These are phyloP conservation scores for Penicillium cosmopolitanum DNA, from an alignment of 495 filamentous ascomycete species.

Conservation along the genomic window DNA sequence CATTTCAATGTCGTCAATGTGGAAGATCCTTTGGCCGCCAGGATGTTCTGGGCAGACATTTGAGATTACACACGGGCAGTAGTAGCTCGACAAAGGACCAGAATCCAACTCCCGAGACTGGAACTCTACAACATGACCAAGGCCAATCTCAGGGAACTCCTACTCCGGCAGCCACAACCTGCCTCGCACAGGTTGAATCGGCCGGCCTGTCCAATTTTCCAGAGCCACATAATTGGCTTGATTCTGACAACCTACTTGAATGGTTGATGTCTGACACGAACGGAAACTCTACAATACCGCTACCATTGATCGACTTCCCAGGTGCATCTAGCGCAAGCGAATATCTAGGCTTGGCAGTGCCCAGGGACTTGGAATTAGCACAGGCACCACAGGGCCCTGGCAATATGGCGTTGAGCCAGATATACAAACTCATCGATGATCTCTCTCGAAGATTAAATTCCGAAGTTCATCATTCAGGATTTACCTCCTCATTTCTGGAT, in stretches of 20 bases:
- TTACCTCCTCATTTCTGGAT: conserved; percentile 23
- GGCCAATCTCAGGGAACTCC: neutral
- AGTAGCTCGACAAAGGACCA: neutral
- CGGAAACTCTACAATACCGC: conserved; percentile 5
- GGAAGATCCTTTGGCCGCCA: conserved; percentile 22
- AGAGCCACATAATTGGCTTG: conserved; percentile 4
- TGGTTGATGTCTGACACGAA: conserved; percentile 23
- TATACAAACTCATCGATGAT: conserved; percentile 21
- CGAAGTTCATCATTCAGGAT: conserved; percentile 18
- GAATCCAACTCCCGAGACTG: neutral
- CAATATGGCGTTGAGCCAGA: conserved; percentile 18
- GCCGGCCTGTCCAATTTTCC: neutral
- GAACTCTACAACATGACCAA: neutral
- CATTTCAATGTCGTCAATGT: conserved; percentile 22
- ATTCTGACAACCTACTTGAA: conserved; percentile 16
- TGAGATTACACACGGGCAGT: conserved; percentile 14
- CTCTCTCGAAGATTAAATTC: conserved; percentile 20
- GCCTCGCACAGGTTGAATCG: neutral
- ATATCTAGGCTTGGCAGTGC: neutral
- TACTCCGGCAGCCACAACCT: neutral
- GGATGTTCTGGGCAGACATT: conserved; percentile 22
- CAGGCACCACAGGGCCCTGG: conserved; percentile 4
- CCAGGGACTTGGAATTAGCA: neutral
- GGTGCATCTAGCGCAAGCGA: neutral
- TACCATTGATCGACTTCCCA: conserved; percentile 12